Evolutionary conservation across 1,139 yeast genomes (phyloP), one percentile per base, ranked within the genome.

Genomic region (Candida smagusa): DNA sequence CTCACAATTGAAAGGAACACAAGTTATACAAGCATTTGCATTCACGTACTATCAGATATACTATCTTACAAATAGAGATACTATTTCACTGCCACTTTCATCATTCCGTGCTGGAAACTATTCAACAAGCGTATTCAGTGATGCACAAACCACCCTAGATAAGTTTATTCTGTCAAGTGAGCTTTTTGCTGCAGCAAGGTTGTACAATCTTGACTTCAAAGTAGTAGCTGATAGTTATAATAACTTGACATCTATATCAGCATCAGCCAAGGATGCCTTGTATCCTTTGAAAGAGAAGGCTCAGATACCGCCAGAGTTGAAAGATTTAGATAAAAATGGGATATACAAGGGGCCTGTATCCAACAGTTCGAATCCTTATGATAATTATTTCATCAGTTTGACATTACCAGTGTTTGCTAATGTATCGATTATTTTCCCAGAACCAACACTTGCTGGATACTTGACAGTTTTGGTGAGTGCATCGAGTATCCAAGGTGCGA

Each of bases 1-100:
- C 11, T 84, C 96, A 7, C 85, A 84, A 54, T 65, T 89, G 40
- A 88, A 87, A 57, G 78, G 92, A 0, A 76, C 92, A 0, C 96
- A 89, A 57, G 70, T 88, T 9, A 73, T 73, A 38, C 96, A 87
- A 59, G 74, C 79, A 28, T 63, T 86, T 43, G 74, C 75, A 45
- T 74, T 70, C 41, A 62, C 81, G 19, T 83, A 79, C 53, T 85
- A 81, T 55, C 95, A 87, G 56, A 75, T 82, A 2, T 74, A 74
- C 42, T 81, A 86, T 71, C 62, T 88, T n/a, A 66, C 88, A 2
- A 68, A 78, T 2, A 71, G 82, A 45, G 85, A 80, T 44, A 59
- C 79, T 2, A 58, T 88, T 7, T 81, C 81, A 43, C 52, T 59
- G 22, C 81, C 94, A 0, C 62, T 88, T 33, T 68, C 80, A 2